Conservation (phyloP, 768 basidiomycete species). For the Boletus pseudo-olivaceus region DNA sequence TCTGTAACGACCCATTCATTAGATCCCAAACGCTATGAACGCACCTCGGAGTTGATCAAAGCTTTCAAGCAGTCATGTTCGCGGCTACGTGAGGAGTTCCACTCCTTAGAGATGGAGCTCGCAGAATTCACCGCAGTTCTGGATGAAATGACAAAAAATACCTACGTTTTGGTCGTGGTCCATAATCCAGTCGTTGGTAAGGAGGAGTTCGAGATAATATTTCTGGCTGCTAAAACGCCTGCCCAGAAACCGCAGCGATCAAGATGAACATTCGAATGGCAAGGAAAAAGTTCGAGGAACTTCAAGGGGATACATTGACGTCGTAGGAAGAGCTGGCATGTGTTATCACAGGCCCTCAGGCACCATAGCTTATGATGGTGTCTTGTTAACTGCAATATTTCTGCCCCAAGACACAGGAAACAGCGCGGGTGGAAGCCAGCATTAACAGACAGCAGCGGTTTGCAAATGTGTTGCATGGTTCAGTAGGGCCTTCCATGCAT, state of each 20-base stretch:
- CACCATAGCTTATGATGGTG: neutral
- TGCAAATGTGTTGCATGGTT: neutral
- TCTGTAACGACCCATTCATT: conserved; percentile 44
- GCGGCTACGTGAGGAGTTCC: conserved; percentile 80
- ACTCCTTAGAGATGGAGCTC: conserved; percentile 82
- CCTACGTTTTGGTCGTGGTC: conserved; percentile 86
- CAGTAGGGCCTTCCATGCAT: neutral
- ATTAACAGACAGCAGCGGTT: neutral
- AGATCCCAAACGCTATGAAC: conserved; percentile 73
- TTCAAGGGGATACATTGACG: conserved; percentile 68
- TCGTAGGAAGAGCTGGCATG: conserved; percentile 14
- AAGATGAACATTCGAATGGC: conserved; percentile 86
- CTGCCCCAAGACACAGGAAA: neutral
- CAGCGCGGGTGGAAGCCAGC: neutral
- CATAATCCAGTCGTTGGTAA: conserved; percentile 86
- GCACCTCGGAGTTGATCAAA: conserved; percentile 92
- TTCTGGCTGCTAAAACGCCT: neutral
- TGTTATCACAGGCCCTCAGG: neutral
- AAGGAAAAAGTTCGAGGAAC: conserved; percentile 82
- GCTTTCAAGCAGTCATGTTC: conserved; percentile 91
- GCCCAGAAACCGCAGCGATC: conserved; percentile 80
- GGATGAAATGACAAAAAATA: conserved; percentile 90
- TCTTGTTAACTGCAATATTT: neutral
- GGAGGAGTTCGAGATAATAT: conserved; percentile 15
- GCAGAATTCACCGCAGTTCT: conserved; percentile 84